phyloP scores from a whole-genome alignment of 305 asterid genomes.

The Fraxinus nigra region DNA sequence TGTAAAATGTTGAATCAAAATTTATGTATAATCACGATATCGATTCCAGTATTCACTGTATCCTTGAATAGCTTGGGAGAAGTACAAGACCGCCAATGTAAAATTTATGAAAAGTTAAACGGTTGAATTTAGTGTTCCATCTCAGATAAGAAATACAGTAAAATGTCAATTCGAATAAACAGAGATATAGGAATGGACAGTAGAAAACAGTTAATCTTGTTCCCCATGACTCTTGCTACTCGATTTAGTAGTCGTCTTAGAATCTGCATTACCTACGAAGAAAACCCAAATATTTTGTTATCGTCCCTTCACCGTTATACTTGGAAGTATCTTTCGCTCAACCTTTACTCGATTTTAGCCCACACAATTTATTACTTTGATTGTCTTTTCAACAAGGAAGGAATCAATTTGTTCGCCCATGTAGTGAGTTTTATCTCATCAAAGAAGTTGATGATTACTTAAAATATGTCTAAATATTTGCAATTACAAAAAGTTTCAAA shows the following conservation, averaged over 20 bases:
- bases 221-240: background rate
- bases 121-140: background rate
- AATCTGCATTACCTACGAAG: background rate
- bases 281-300: background rate
- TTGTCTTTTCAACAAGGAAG: background rate
- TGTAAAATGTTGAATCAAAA: background rate
- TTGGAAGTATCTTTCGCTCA: background rate
- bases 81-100: background rate
- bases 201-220: background rate
- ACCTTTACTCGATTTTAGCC: background rate
- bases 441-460: background rate
- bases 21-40: background rate
- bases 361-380: background rate
- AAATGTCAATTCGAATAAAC: background rate
- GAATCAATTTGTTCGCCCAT: background rate
- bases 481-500: background rate
- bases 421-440: background rate
- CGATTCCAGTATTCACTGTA: background rate
- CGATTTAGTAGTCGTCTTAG: background rate
- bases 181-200: background rate
- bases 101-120: background rate
- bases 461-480: background rate
- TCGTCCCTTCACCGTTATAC: background rate
- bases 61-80: background rate
- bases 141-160: background rate